These are phyloP conservation scores for Chalciporus pseudorubinellus DNA, from an alignment of 768 basidiomycete genomes.

Conservation along the genomic window DNA sequence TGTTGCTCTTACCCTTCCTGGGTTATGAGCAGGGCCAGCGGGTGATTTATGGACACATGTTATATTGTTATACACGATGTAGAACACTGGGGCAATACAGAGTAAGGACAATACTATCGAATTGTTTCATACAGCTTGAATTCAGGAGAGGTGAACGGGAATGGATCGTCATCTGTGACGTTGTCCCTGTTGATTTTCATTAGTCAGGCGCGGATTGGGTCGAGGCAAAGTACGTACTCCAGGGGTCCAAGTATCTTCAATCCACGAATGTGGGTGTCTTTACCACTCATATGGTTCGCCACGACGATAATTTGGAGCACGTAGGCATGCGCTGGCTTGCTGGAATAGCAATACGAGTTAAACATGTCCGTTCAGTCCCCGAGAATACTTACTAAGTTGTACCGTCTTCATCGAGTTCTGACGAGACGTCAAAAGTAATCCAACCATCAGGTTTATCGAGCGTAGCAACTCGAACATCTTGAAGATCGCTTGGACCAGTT, in stretches of 20 bases:
- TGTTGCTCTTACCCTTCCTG: conserved; percentile 1
- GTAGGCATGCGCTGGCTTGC: conserved; percentile 86
- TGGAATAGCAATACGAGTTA: conserved; percentile 28
- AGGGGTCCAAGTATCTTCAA: conserved; percentile 81
- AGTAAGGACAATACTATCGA: conserved; percentile 42
- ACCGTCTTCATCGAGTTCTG: conserved; percentile 75
- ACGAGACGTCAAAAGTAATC: conserved; percentile 83
- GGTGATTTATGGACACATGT: conserved; percentile 11
- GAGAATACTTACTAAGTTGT: conserved; percentile 66
- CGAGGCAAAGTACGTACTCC: conserved; percentile 49
- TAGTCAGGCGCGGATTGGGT: not conserved
- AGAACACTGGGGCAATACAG: conserved; percentile 27
- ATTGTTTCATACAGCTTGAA: conserved; percentile 82
- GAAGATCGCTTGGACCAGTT: conserved; percentile 86
- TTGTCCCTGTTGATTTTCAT: conserved; percentile 35
- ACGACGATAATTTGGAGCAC: conserved; percentile 88
- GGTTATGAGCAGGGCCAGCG: not conserved
- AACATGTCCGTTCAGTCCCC: not conserved
- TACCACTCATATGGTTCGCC: conserved; percentile 96
- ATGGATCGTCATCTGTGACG: conserved; percentile 61
- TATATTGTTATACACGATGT: conserved; percentile 20
- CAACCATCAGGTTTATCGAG: conserved; percentile 93
- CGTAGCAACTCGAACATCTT: conserved; percentile 84
- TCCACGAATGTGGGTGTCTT: conserved; percentile 97
- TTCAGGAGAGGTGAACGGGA: conserved; percentile 59